Conservation (phyloP, 2,329 filamentous ascomycete species). For the Penicillium sclerotigenum region DNA sequence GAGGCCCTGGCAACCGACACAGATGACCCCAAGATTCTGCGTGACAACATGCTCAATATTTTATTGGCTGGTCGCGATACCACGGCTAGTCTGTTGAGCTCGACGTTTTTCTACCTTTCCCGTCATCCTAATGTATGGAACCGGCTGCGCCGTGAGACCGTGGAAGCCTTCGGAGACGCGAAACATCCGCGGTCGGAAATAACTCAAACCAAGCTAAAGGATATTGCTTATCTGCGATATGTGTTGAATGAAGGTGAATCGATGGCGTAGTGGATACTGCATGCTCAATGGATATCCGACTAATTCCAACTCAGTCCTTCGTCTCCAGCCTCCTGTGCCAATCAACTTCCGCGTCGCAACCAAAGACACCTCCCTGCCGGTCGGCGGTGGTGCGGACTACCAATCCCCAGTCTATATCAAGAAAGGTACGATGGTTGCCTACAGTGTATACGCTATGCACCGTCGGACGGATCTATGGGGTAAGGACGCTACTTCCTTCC, state of each 20-base stretch:
- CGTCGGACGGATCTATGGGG: constrained; percentile 55
- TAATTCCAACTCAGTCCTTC: constrained; percentile 31
- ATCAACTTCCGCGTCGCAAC: constrained; percentile 44
- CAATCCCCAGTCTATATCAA: constrained; percentile 60
- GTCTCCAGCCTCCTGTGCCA: constrained; percentile 47
- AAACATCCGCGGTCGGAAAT: constrained; percentile 36
- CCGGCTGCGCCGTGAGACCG: constrained; percentile 36
- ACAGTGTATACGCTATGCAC: constrained; percentile 71
- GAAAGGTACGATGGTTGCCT: constrained; percentile 64
- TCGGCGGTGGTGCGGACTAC: constrained; percentile 59
- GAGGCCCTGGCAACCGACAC: constrained; percentile 48
- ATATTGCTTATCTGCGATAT: constrained; percentile 40
- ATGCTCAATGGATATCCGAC: not conserved
- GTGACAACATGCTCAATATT: constrained; percentile 51
- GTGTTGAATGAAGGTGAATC: constrained; percentile 38
- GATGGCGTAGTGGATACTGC: not conserved
- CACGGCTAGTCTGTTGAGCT: constrained; percentile 47
- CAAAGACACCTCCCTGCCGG: constrained; percentile 43
- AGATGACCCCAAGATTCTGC: constrained; percentile 45
- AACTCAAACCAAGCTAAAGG: constrained; percentile 45
- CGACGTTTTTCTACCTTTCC: constrained; percentile 49
- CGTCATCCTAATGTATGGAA: constrained; percentile 37
- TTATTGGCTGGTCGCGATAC: constrained; percentile 54
- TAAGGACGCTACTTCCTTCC: constrained; percentile 45
- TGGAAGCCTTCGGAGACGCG: constrained; percentile 44